Evolutionary conservation across 108 stramenopile genomes (phyloP), one percentile per base, ranked within the genome.

Genomic region (Ochromonas danica): DNA sequence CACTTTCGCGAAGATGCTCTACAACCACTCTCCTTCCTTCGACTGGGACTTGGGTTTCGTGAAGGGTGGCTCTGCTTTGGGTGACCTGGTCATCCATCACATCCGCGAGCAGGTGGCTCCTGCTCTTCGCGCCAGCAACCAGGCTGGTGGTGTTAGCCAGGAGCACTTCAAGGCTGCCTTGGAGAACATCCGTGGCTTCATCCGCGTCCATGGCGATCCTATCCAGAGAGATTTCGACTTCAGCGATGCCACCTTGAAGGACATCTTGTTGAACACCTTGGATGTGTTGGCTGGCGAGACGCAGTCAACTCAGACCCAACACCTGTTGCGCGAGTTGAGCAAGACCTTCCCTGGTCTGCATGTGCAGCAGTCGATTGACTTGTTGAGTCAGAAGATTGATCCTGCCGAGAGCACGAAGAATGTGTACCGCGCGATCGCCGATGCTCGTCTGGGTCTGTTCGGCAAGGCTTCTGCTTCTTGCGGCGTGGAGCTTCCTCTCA

Each of bases 21-120:
- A 57, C 51, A 57, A 57, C 51, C 51, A 57, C 22, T 57, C 51
- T 57, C 51, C 51, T 17, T 57, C 51, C 17, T 57, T 57, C 51
- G 51, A 17, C 17, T 57, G 51, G 51, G 51, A 57, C 51, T 10
- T 57, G 51, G 22, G 22, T 22, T 57, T 57, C 51, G 10, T 57
- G 17, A 57, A 17, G 17, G 51, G 22, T 17, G 22, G 51, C 51
- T 22, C 10, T 17, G 51, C 10, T 22, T 22, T 57, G 17, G 51
- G 17, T 22, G 22, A 57, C 17, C 10, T 17, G 51, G 17, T 57
- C 51, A 22, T 10, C 22, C 17, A 57, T 57, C 22, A 57, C 51
- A 57, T 57, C 51, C 17, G 17, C 17, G 51, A 10, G 51, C 10
- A 57, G 17, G 22, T 57, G 17, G 10, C 51, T 57, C 51, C 17